These are phyloP conservation scores for Naganishia vishniacii DNA, from an alignment of 768 basidiomycete genomes.

Conservation along the genomic window DNA sequence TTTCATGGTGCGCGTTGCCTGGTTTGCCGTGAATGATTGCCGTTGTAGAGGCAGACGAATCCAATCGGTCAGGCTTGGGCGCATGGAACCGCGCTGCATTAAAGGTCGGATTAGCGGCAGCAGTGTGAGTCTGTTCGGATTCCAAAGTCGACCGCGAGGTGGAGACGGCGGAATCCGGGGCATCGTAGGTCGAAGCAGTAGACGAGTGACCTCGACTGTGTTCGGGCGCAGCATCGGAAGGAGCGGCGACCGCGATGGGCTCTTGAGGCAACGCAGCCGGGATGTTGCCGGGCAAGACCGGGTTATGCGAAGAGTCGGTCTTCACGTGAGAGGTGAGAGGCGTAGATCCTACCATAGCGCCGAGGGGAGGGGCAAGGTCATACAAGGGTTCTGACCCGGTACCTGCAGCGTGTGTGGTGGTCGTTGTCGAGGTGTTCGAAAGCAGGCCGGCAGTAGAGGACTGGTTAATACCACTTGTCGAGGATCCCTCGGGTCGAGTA, in stretches of 20 bases:
- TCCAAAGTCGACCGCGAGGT: slow-evolving; percentile 6
- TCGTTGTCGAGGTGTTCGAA: neutral
- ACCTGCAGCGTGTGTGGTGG: neutral
- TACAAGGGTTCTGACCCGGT: neutral
- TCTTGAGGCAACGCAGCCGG: slow-evolving; percentile 3
- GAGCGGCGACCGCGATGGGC: slow-evolving; percentile 8
- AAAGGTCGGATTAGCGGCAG: neutral
- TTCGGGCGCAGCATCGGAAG: neutral
- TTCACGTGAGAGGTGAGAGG: slow-evolving; percentile 6
- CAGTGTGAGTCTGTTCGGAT: neutral
- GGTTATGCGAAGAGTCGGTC: neutral
- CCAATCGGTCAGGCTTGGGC: slow-evolving; percentile 7
- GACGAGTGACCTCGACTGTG: neutral
- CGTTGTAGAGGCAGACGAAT: slow-evolving; percentile 12
- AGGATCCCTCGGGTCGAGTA: neutral
- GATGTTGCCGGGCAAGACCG: slow-evolving; percentile 12
- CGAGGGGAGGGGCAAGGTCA: slow-evolving; percentile 20
- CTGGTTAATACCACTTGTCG: neutral
- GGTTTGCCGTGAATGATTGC: slow-evolving; percentile 23
- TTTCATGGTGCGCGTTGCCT: slow-evolving; percentile 18
- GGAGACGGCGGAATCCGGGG: neutral
- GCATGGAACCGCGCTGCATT: slow-evolving; percentile 10
- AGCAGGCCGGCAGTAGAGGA: neutral
- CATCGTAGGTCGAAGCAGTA: neutral
- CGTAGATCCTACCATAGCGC: neutral